Evolutionary conservation across 352 stramenopile genomes (phyloP).

Genomic region (Pythium grandisporangium): DNA sequence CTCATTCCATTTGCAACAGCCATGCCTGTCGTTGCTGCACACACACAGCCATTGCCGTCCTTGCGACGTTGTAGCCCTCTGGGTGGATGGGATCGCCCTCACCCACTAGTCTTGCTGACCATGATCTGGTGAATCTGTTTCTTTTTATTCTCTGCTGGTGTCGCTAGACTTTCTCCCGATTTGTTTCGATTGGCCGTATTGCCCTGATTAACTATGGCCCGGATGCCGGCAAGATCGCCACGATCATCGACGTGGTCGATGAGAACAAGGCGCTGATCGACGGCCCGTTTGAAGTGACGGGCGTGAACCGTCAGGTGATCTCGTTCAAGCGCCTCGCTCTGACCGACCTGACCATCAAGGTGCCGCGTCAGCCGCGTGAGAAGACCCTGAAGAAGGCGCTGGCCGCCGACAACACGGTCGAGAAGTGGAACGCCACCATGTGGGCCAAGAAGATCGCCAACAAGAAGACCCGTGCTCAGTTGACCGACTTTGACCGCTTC

Average conservation of each 20-base stretch:
- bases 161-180: slow-evolving; percentile 99
- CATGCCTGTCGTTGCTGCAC: too few species aligned
- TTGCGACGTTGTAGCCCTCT: too few species aligned
- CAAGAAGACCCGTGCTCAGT: slow-evolving; percentile 92
- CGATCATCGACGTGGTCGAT: slow-evolving; percentile 99
- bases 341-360: slow-evolving; percentile 95
- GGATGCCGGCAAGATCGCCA: slow-evolving; percentile 95
- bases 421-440: slow-evolving; percentile 93
- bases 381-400: slow-evolving; percentile 93
- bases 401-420: slow-evolving; percentile 77
- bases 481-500: slow-evolving; percentile 99
- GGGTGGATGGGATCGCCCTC: too few species aligned
- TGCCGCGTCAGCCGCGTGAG: slow-evolving; percentile 91
- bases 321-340: slow-evolving; percentile 96
- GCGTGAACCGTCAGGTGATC: slow-evolving; percentile 97
- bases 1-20: too few species aligned
- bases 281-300: slow-evolving; percentile 92
- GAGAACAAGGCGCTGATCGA: slow-evolving; percentile 98
- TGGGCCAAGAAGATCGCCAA: slow-evolving; percentile 98
- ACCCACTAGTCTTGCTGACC: too few species aligned
- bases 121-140: too few species aligned
- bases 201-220: slow-evolving; percentile 99
- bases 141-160: too few species aligned
- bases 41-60: too few species aligned
- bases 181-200: slow-evolving; percentile 98